These are phyloP conservation scores for Clathrospora elynae DNA, from an alignment of 2,329 filamentous ascomycete species.

Conservation along the genomic window DNA sequence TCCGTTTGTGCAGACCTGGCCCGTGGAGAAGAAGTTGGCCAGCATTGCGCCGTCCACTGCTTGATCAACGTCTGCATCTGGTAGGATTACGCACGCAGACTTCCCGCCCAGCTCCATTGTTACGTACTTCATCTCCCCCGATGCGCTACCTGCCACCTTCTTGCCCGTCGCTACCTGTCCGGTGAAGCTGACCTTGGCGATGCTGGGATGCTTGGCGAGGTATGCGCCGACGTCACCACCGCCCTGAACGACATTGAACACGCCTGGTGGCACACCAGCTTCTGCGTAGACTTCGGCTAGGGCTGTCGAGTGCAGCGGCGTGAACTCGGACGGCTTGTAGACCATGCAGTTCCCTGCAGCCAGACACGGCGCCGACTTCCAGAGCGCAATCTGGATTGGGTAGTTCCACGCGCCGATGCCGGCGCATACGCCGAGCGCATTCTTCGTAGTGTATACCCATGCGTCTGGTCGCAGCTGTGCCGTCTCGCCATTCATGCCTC, in stretches of 20 bases:
- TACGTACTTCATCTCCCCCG: conserved; percentile 82
- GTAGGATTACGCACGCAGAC: conserved; percentile 77
- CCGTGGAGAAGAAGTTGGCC: conserved; percentile 90
- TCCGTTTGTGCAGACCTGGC: conserved; percentile 92
- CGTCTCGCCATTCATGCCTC: conserved; percentile 80
- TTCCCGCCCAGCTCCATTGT: conserved; percentile 94
- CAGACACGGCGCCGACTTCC: conserved; percentile 85
- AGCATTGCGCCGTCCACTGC: conserved; percentile 92
- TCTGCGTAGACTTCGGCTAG: conserved; percentile 78
- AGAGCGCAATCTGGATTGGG: conserved; percentile 85
- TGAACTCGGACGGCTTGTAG: conserved; percentile 88
- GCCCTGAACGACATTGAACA: conserved; percentile 87
- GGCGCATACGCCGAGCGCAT: conserved; percentile 79
- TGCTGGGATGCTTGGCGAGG: conserved; percentile 70
- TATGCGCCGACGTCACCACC: conserved; percentile 77
- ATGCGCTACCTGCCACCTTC: conserved; percentile 78
- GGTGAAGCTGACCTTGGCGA: conserved; percentile 89
- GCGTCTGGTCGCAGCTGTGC: conserved; percentile 74
- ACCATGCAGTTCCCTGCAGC: conserved; percentile 89
- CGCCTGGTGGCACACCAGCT: conserved; percentile 78
- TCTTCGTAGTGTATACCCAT: conserved; percentile 82
- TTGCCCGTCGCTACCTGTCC: conserved; percentile 82
- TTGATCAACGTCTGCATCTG: conserved; percentile 75
- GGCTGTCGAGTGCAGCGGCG: conserved; percentile 77
- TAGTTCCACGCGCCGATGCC: conserved; percentile 94